Percentiles rank a stretch among this genome's conserved stretches.
These are phyloP conservation scores for Rubia tinctorum DNA, from an alignment of 305 asterid genomes.

Conservation along the genomic window DNA sequence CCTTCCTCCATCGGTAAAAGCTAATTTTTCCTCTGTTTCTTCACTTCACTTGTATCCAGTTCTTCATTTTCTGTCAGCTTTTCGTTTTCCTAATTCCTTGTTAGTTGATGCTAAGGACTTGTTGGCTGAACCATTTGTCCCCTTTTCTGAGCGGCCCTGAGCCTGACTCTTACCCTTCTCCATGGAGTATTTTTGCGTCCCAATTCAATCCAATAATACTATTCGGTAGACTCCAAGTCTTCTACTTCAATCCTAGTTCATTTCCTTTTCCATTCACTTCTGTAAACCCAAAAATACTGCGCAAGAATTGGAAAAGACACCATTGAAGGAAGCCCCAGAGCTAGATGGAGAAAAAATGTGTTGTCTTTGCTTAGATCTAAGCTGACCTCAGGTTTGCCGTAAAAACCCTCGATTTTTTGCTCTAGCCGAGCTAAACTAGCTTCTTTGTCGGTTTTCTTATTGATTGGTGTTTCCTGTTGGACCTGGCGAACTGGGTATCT, in stretches of 20 bases:
- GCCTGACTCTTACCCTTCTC: too few relatives aligned
- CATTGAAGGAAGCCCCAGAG: not conserved
- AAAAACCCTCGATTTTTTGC: slow-evolving; percentile 10
- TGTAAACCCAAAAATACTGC: not conserved
- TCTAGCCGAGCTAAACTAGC: not conserved
- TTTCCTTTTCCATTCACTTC: not conserved
- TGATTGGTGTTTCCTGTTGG: not conserved
- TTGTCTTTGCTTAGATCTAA: slow-evolving; percentile 29
- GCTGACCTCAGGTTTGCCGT: slow-evolving; percentile 11
- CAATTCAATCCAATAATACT: not conserved
- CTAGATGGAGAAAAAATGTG: not conserved
- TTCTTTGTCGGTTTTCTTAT: not conserved
- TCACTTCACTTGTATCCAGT: too few relatives aligned
- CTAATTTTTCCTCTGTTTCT: too few relatives aligned
- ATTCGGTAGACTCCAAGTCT: not conserved
- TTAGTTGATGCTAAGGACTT: too few relatives aligned
- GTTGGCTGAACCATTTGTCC: too few relatives aligned
- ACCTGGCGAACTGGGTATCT: not conserved
- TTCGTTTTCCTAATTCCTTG: too few relatives aligned
- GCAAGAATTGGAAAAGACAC: not conserved
- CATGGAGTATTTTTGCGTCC: not conserved
- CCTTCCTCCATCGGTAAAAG: too few relatives aligned
- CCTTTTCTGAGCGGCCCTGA: too few relatives aligned
- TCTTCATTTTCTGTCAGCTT: too few relatives aligned
- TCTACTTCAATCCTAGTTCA: not conserved